Evolutionary conservation across 2,329 filamentous ascomycete species (phyloP).

Genomic region (Aspergillus thermomutatus): DNA sequence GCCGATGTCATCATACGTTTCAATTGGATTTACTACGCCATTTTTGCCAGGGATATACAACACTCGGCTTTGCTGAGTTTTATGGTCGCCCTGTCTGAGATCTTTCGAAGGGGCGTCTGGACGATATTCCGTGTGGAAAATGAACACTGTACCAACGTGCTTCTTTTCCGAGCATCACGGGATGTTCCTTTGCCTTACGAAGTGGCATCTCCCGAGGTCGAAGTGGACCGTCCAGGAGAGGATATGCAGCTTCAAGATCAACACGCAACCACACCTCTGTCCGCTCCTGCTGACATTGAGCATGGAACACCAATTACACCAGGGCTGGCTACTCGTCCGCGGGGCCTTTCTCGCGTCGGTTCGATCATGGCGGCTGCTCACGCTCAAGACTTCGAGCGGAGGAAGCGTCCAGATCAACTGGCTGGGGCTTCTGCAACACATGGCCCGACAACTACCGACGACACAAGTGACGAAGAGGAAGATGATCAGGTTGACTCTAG

Average conservation of each 20-base stretch:
- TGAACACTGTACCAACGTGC: constrained; percentile 91
- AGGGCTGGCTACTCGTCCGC: constrained; percentile 23
- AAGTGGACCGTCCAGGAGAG: constrained; percentile 14
- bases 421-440: constrained; percentile 32
- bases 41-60: constrained; percentile 74
- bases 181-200: constrained; percentile 85
- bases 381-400: constrained; percentile 87
- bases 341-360: constrained; percentile 51
- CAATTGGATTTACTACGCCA: constrained; percentile 90
- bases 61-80: constrained; percentile 83
- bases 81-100: constrained; percentile 71
- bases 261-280: constrained; percentile 14
- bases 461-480: constrained; percentile 36
- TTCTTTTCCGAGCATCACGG: constrained; percentile 81
- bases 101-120: constrained; percentile 86
- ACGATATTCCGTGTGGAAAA: constrained; percentile 93
- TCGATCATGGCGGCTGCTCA: constrained; percentile 80
- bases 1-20: constrained; percentile 83
- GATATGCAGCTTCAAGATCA: constrained; percentile 27
- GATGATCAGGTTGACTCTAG: constrained; percentile 22
- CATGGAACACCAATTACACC: constrained; percentile 24
- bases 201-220: constrained; percentile 26
- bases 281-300: constrained; percentile 26
- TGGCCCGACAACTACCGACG: constrained; percentile 33
- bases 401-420: constrained; percentile 52